Percentiles rank a stretch among this genome's conserved stretches.
These are phyloP conservation scores for Citropsis articulata DNA, from an alignment of 345 rosid species.

Conservation along the genomic window DNA sequence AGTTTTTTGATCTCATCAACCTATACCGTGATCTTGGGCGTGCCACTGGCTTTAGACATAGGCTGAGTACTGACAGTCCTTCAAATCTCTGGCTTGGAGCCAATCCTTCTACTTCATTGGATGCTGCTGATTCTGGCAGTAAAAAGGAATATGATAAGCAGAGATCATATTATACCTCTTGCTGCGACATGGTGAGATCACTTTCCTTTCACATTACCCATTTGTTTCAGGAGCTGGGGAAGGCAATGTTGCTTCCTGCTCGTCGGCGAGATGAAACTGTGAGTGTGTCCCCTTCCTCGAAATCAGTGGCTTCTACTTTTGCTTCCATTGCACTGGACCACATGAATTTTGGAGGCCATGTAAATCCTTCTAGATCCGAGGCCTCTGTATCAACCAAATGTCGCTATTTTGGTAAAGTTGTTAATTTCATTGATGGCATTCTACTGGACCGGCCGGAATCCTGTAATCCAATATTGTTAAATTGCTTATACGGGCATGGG, in stretches of 20 bases:
- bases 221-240: conserved; percentile 95
- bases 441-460: conserved; percentile 86
- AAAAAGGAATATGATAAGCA: conserved; percentile 69
- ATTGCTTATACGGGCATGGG: conserved; percentile 77
- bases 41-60: conserved; percentile 66
- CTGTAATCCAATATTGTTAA: conserved; percentile 78
- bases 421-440: conserved; percentile 83
- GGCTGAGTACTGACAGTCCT: conserved; percentile 51
- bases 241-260: conserved; percentile 88
- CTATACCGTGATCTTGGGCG: conserved; percentile 90
- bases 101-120: conserved; percentile 49
- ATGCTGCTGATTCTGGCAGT: conserved; percentile 38
- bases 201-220: conserved; percentile 83
- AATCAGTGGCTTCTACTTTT: conserved; percentile 73
- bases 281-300: conserved; percentile 77
- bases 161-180: conserved; percentile 73
- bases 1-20: conserved; percentile 88
- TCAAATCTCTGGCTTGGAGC: conserved; percentile 42
- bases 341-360: conserved; percentile 72
- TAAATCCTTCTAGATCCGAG: conserved; percentile 49
- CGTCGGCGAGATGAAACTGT: conserved; percentile 89
- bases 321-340: conserved; percentile 79
- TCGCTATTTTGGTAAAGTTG: conserved; percentile 89
- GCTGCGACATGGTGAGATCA: conserved; percentile 91
- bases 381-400: conserved; percentile 74